Evolutionary conservation across 2,329 filamentous ascomycete genomes (phyloP).

Genomic region (Amylocarpus encephaloides): DNA sequence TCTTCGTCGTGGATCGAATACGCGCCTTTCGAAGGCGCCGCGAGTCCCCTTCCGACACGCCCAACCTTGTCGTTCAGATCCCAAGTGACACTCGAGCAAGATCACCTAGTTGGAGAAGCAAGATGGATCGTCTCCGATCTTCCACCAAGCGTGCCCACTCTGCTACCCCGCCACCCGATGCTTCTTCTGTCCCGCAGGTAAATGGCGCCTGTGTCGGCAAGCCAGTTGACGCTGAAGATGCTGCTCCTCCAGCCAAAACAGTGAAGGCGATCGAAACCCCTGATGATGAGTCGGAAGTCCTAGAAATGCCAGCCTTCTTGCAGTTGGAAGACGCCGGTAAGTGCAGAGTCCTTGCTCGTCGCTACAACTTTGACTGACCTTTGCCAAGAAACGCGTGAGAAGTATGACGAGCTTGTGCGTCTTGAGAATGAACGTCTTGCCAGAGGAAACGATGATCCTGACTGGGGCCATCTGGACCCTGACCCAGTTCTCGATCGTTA

Average conservation of each 20-base stretch:
- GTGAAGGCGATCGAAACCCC: neutral
- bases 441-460: slow-evolving; percentile 31
- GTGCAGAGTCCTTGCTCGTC: slow-evolving; percentile 18
- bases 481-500: slow-evolving; percentile 72
- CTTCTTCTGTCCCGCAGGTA: slow-evolving; percentile 12
- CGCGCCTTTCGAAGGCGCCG: slow-evolving; percentile 28
- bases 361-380: slow-evolving; percentile 11
- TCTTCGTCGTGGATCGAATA: slow-evolving; percentile 26
- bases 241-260: neutral
- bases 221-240: slow-evolving; percentile 4
- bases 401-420: slow-evolving; percentile 58
- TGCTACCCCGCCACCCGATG: slow-evolving; percentile 7
- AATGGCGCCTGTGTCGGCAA: slow-evolving; percentile 17
- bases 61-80: slow-evolving; percentile 1
- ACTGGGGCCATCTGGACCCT: slow-evolving; percentile 53
- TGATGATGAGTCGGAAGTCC: slow-evolving; percentile 6
- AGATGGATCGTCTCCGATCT: slow-evolving; percentile 25
- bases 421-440: slow-evolving; percentile 38
- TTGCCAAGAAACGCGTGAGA: slow-evolving; percentile 46
- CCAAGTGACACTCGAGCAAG: slow-evolving; percentile 15
- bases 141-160: slow-evolving; percentile 25
- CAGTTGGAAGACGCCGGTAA: slow-evolving; percentile 41
- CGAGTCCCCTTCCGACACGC: slow-evolving; percentile 20
- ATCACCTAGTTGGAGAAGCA: slow-evolving; percentile 27
- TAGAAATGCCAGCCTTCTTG: slow-evolving; percentile 39